Percentiles rank a stretch among this genome's conserved stretches.
Evolutionary conservation across 495 filamentous ascomycete species (phyloP).

Genomic region (Penicillium mononematosum): DNA sequence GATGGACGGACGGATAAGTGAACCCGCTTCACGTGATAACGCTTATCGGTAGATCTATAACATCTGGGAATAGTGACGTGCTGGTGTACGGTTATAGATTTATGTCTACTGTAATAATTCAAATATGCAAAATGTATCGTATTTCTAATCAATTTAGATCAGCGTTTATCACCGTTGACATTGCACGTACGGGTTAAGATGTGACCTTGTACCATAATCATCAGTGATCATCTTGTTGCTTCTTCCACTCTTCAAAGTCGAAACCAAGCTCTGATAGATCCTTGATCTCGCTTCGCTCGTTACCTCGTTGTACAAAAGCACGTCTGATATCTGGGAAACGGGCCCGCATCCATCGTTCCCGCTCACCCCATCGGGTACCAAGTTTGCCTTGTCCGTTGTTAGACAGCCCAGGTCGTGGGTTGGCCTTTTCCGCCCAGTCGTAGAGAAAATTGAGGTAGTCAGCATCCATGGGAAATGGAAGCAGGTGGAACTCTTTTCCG

Average conservation of each 20-base stretch:
- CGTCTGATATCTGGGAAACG: constrained; percentile 54
- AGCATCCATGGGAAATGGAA: constrained; percentile 72
- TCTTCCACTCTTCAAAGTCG: constrained; percentile 47
- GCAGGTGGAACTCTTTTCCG: constrained; percentile 58
- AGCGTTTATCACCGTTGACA: background rate
- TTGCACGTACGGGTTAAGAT: background rate
- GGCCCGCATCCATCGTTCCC: constrained; percentile 62
- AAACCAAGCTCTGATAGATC: constrained; percentile 61
- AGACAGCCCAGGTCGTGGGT: constrained; percentile 36
- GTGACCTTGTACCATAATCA: constrained; percentile 9
- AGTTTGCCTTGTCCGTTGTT: constrained; percentile 58
- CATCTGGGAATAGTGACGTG: background rate
- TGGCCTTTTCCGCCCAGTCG: constrained; percentile 56
- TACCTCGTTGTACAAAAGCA: constrained; percentile 51
- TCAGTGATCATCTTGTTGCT: constrained; percentile 19
- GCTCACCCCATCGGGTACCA: constrained; percentile 64
- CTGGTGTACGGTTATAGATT: background rate
- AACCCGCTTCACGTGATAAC: constrained; percentile 20
- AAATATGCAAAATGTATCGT: background rate
- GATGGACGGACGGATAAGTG: constrained; percentile 10
- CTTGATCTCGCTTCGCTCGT: constrained; percentile 41
- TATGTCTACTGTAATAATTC: background rate
- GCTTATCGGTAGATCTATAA: constrained; percentile 18
- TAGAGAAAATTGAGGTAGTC: constrained; percentile 73
- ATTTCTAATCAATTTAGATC: background rate